Percentiles rank a stretch among this genome's conserved stretches.
Evolutionary conservation across 129 eudicot species (phyloP).

Genomic region (Rutidosis leptorrhynchoides): DNA sequence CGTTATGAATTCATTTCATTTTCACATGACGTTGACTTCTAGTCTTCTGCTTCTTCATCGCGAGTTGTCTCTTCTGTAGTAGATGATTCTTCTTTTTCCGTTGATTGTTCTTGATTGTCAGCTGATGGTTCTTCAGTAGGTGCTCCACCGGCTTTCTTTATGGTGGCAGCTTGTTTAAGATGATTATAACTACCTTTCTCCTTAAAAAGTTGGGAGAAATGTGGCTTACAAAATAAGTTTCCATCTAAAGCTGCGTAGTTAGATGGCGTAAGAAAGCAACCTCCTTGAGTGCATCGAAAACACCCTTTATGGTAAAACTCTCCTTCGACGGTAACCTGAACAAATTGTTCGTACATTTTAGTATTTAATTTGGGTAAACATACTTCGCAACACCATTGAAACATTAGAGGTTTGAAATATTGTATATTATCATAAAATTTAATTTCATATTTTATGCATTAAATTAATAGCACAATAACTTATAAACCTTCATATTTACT

Average conservation of each 20-base stretch:
- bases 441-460: too few species aligned
- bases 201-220: constrained; percentile 81
- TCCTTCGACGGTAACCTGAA: constrained; percentile 74
- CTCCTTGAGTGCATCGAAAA: constrained; percentile 74
- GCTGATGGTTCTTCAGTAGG: constrained; percentile 1
- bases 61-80: neutral
- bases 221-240: constrained; percentile 76
- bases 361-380: too few species aligned
- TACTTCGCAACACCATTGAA: too few species aligned
- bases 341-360: neutral
- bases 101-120: constrained; percentile 8
- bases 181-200: constrained; percentile 72
- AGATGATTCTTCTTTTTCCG: neutral
- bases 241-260: constrained; percentile 86
- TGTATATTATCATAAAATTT: too few species aligned
- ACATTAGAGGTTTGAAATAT: too few species aligned
- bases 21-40: neutral
- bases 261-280: constrained; percentile 65
- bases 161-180: constrained; percentile 49
- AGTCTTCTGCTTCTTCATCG: constrained; percentile 21
- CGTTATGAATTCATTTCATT: neutral
- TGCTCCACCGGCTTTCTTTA: constrained; percentile 31
- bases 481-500: too few species aligned
- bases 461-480: too few species aligned
- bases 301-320: constrained; percentile 72